Conservation (phyloP, 176 grass and related monocot species). For the Aegilops umbellulata region DNA sequence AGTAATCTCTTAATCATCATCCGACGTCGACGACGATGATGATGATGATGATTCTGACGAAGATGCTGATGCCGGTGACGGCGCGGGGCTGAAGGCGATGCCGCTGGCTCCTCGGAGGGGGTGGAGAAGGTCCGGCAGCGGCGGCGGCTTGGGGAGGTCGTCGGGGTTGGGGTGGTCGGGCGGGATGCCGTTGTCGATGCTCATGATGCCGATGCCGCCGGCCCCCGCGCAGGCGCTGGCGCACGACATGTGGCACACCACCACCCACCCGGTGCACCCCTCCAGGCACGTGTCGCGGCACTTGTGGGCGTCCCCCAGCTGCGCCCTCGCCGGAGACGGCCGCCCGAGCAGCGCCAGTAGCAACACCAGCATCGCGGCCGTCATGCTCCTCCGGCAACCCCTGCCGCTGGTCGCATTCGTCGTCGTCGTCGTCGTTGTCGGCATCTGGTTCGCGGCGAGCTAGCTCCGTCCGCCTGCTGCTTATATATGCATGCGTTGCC, state of each 20-base stretch:
- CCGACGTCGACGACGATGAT: no score
- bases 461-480: not conserved
- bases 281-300: conserved; percentile 28
- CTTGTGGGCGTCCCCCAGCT: not conserved
- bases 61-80: not conserved
- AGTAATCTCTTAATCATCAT: not conserved
- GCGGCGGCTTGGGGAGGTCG: not conserved
- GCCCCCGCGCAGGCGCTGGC: conserved; percentile 25
- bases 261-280: not conserved
- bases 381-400: not conserved
- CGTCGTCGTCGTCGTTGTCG: not conserved
- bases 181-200: not conserved
- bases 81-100: not conserved
- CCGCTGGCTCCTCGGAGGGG: not conserved
- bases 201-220: not conserved
- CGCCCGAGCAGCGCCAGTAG: not conserved
- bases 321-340: not conserved
- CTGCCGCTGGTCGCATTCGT: not conserved
- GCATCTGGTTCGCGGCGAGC: not conserved
- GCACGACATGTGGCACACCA: conserved; percentile 44
- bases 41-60: not conserved
- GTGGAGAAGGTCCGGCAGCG: not conserved
- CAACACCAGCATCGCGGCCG: not conserved
- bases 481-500: not conserved
- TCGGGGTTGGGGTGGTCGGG: not conserved